Evolutionary conservation across 768 basidiomycete genomes (phyloP).

Genomic region (Tylopilus sp.): DNA sequence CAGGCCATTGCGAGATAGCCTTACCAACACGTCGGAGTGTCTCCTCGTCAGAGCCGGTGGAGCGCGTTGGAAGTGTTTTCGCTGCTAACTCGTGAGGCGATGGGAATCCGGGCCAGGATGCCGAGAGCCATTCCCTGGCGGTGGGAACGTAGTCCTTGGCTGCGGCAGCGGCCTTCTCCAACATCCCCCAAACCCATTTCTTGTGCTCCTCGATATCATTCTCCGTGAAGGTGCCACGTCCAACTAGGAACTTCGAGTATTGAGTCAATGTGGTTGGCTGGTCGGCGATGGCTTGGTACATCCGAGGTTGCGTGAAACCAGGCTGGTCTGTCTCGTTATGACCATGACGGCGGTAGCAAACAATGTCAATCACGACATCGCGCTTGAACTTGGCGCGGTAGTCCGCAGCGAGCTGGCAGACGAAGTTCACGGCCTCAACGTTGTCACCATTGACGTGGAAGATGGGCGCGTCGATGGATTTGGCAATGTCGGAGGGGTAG

Average conservation of each 20-base stretch:
- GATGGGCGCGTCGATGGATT: conserved; percentile 96
- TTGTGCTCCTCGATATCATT: conserved; percentile 98
- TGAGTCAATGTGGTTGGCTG: conserved; percentile 89
- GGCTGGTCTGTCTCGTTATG: conserved; percentile 99
- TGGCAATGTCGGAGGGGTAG: conserved; percentile 97
- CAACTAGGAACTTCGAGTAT: conserved; percentile 88
- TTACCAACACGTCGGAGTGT: conserved; percentile 82
- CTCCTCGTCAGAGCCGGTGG: conserved; percentile 77
- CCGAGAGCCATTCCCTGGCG: conserved; percentile 95
- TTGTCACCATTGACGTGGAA: conserved; percentile 99
- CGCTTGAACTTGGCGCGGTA: conserved; percentile 98
- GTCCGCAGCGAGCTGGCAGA: conserved; percentile 96
- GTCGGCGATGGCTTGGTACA: conserved; percentile 96
- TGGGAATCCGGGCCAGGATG: conserved; percentile 98
- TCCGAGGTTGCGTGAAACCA: conserved; percentile 95
- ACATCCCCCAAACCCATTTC: conserved; percentile 99
- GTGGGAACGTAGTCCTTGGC: conserved; percentile 95
- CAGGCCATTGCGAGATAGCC: conserved; percentile 81
- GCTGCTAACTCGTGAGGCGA: conserved; percentile 95
- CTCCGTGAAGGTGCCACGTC: conserved; percentile 91
- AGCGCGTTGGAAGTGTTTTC: conserved; percentile 82
- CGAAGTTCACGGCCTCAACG: conserved; percentile 96
- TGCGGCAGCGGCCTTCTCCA: conserved; percentile 92
- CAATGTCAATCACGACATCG: conserved; percentile 97
- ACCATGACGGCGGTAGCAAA: conserved; percentile 98